These are phyloP conservation scores for Aciculosporium take DNA, from an alignment of 2,329 filamentous ascomycete species.

Conservation along the genomic window DNA sequence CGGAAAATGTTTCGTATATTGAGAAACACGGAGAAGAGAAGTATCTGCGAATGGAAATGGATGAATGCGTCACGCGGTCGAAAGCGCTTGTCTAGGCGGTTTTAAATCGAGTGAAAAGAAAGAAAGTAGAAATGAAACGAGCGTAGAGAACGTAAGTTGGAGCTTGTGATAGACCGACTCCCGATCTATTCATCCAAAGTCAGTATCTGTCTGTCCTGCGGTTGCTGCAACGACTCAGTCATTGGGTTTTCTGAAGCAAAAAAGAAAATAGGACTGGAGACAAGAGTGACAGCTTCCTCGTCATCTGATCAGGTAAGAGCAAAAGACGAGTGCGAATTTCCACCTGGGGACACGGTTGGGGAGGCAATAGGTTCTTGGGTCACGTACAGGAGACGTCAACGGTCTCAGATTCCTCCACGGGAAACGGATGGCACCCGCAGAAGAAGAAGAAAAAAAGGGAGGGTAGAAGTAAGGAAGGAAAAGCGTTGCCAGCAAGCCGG, in stretches of 20 bases:
- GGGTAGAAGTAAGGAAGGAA: not conserved
- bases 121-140: not conserved
- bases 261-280: not conserved
- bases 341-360: not conserved
- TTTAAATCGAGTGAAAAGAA: not conserved
- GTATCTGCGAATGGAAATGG: not conserved
- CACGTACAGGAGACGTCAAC: conserved; percentile 4
- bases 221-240: not conserved
- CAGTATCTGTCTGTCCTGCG: not conserved
- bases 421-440: not conserved
- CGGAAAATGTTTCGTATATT: not conserved
- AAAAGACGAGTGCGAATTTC: not conserved
- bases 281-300: not conserved
- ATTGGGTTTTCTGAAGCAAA: not conserved
- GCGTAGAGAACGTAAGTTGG: not conserved
- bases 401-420: conserved; percentile 1
- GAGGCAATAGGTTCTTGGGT: not conserved
- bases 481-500: conserved; percentile 2
- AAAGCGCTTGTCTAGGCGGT: not conserved
- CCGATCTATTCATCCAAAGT: not conserved
- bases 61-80: not conserved
- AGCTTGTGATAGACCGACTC: not conserved
- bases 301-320: not conserved
- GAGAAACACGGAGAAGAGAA: not conserved
- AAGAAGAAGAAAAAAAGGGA: too few relatives aligned